Evolutionary conservation across 176 grass and related monocot species (phyloP).

Genomic region (Zoysia pacifica): DNA sequence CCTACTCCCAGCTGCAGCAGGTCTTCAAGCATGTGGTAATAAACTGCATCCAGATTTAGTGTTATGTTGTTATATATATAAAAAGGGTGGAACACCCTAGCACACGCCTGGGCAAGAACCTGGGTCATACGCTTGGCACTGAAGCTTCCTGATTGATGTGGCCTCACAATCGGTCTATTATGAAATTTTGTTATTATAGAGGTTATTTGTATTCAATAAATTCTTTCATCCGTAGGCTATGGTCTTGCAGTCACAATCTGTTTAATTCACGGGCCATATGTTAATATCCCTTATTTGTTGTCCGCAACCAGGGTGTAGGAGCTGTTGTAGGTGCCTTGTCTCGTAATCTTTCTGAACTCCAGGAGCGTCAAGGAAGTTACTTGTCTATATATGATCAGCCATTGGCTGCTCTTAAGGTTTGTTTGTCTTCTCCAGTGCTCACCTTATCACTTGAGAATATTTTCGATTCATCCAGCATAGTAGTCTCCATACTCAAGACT

Average conservation of each 20-base stretch:
- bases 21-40: constrained; percentile 99
- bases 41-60: constrained; percentile 24
- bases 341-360: constrained; percentile 82
- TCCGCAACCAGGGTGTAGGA: constrained; percentile 68
- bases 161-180: no score
- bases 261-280: background rate
- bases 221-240: constrained; percentile 10
- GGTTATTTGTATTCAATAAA: constrained; percentile 16
- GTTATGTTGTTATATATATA: background rate
- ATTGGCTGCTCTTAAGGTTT: constrained; percentile 69
- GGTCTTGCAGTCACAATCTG: background rate
- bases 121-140: no score
- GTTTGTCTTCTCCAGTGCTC: constrained; percentile 23
- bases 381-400: constrained; percentile 95
- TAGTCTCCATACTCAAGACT: background rate
- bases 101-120: no score
- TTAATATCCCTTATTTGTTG: constrained; percentile 39
- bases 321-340: constrained; percentile 88
- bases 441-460: constrained; percentile 5
- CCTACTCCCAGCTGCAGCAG: constrained; percentile 98
- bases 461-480: constrained; percentile 11
- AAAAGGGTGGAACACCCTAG: no score
- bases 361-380: constrained; percentile 78
- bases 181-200: background rate
- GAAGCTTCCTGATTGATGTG: no score